Percentiles rank a stretch among this genome's conserved stretches.
These are phyloP conservation scores for Arthrinium puccinioides DNA, from an alignment of 2,329 filamentous ascomycete genomes.

Conservation along the genomic window DNA sequence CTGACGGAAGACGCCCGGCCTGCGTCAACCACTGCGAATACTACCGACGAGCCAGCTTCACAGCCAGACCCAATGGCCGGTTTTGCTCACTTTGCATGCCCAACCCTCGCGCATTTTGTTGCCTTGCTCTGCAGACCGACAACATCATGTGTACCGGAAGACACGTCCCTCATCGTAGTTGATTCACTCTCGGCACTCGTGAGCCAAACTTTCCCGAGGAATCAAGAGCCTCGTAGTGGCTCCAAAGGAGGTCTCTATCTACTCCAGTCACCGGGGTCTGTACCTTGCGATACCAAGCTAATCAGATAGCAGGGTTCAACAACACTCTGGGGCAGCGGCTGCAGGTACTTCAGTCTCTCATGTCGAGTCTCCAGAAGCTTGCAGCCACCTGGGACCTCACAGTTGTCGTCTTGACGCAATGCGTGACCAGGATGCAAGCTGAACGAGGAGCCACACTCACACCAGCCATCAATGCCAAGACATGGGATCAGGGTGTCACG, in stretches of 20 bases:
- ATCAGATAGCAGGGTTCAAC: slow-evolving; percentile 23
- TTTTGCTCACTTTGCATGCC: slow-evolving; percentile 44
- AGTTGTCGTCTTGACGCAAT: slow-evolving; percentile 70
- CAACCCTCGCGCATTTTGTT: slow-evolving; percentile 64
- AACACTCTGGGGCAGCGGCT: slow-evolving; percentile 35
- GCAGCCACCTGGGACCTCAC: slow-evolving; percentile 67
- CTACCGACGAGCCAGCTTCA: slow-evolving; percentile 5
- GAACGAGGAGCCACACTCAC: slow-evolving; percentile 61
- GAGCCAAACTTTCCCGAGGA: slow-evolving; percentile 67
- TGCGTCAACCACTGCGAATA: slow-evolving; percentile 3
- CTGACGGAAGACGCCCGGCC: no score
- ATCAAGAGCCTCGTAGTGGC: slow-evolving; percentile 29
- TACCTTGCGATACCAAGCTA: slow-evolving; percentile 6
- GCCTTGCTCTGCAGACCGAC: slow-evolving; percentile 67
- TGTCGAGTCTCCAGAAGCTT: slow-evolving; percentile 66
- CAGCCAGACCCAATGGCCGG: slow-evolving; percentile 20
- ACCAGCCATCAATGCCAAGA: slow-evolving; percentile 64
- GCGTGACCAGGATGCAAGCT: slow-evolving; percentile 70
- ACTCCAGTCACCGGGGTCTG: slow-evolving; percentile 1
- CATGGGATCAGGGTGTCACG: slow-evolving; percentile 75
- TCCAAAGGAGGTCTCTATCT: slow-evolving; percentile 33
- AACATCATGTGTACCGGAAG: slow-evolving; percentile 50
- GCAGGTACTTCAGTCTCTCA: slow-evolving; percentile 53
- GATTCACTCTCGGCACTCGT: slow-evolving; percentile 73
- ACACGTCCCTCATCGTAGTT: slow-evolving; percentile 64